Percentiles rank a stretch among this genome's conserved stretches.
Evolutionary conservation across 2,329 filamentous ascomycete genomes (phyloP).

Genomic region (Xylariaceae sp.): DNA sequence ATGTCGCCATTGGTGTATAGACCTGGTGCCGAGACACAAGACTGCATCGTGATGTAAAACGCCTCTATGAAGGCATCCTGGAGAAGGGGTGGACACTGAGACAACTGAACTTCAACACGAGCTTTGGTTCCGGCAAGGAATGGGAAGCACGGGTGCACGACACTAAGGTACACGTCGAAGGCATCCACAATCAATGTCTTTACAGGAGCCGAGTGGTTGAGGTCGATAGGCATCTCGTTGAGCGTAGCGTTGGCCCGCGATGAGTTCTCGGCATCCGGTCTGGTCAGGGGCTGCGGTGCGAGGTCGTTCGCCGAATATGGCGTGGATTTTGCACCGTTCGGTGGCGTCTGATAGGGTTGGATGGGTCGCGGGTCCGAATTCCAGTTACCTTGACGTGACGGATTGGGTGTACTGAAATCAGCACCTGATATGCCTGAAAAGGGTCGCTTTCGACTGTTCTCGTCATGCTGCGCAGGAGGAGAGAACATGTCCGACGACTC

Average conservation of each 20-base stretch:
- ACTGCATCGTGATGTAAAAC: slow-evolving; percentile 54
- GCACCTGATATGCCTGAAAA: slow-evolving; percentile 36
- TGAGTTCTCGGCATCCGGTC: slow-evolving; percentile 31
- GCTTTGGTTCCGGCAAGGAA: slow-evolving; percentile 55
- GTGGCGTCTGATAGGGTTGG: slow-evolving; percentile 37
- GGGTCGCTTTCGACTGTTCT: slow-evolving; percentile 34
- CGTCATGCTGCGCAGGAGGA: slow-evolving; percentile 41
- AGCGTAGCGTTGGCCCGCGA: slow-evolving; percentile 34
- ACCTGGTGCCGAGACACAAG: slow-evolving; percentile 38
- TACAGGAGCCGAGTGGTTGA: slow-evolving; percentile 31
- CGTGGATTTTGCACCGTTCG: slow-evolving; percentile 26
- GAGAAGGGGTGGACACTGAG: slow-evolving; percentile 50
- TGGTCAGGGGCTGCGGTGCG: slow-evolving; percentile 42
- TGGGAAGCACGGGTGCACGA: slow-evolving; percentile 63
- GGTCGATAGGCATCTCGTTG: slow-evolving; percentile 28
- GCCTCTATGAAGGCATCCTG: slow-evolving; percentile 61
- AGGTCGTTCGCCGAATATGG: slow-evolving; percentile 39
- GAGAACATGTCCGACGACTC: slow-evolving; percentile 48
- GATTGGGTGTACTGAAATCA: slow-evolving; percentile 36
- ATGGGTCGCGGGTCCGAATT: slow-evolving; percentile 43
- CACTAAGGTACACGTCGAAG: slow-evolving; percentile 52
- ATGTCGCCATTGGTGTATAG: slow-evolving; percentile 39
- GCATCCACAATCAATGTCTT: slow-evolving; percentile 41
- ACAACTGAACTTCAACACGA: slow-evolving; percentile 51
- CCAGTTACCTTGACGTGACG: slow-evolving; percentile 43